These are phyloP conservation scores for Plasmodium chabaudi DNA, from an alignment of 169 alveolate genomes.

Conservation along the genomic window DNA sequence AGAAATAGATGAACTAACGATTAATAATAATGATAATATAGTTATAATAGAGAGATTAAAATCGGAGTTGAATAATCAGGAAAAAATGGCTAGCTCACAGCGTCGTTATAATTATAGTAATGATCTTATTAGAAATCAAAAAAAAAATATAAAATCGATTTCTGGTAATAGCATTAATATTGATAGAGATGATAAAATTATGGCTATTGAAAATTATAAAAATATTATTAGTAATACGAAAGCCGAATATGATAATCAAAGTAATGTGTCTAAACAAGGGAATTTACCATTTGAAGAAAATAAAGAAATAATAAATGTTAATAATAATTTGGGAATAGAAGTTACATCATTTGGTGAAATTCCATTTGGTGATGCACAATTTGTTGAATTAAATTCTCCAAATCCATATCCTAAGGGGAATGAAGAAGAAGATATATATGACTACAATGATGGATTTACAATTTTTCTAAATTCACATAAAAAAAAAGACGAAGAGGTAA, in stretches of 20 bases:
- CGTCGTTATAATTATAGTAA: not conserved
- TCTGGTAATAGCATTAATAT: not conserved
- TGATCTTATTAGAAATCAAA: not conserved
- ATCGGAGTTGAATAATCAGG: constrained; percentile 11
- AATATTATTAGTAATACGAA: not conserved
- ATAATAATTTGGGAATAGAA: no score
- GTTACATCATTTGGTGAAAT: no score
- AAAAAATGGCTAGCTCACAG: not conserved
- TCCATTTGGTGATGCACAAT: not conserved
- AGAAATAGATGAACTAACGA: constrained; percentile 65
- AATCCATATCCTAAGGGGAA: constrained; percentile 7
- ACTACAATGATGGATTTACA: constrained; percentile 57
- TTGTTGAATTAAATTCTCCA: not conserved
- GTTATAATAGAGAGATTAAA: constrained; percentile 68
- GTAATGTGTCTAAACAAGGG: not conserved
- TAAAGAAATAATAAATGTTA: not conserved
- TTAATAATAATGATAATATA: constrained; percentile 62
- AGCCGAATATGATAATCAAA: not conserved
- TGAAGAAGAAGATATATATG: constrained; percentile 23
- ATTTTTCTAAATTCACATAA: constrained; percentile 44
- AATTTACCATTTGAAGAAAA: not conserved
- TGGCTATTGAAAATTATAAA: not conserved
- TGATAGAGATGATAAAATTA: constrained; percentile 1
- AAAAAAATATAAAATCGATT: not conserved
- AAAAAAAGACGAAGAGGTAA: not conserved